Evolutionary conservation across 2,329 filamentous ascomycete species (phyloP), one percentile per base, ranked within the genome.

Genomic region (Ceratocystis cubensis): DNA sequence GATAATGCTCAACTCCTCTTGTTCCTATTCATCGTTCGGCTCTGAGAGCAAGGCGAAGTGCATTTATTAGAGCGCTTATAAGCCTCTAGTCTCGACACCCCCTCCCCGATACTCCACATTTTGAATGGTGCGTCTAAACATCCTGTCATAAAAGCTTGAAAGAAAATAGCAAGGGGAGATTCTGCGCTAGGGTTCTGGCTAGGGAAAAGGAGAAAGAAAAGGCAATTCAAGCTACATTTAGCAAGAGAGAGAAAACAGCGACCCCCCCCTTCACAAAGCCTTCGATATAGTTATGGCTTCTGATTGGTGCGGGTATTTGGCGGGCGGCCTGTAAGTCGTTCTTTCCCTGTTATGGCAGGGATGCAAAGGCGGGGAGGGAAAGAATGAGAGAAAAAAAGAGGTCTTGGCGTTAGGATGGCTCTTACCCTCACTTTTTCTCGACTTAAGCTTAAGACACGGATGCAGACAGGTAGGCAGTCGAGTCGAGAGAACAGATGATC

Each of bases 31-130:
- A 28, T 57, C 25, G 3, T 57, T 57, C 53, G 1, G 28, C 28
- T 13, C 25, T 10, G 30, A 3, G n/a, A 57, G 30, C 53, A 57
- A 57, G 53, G 53, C 25, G 56, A 37, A 8, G 33, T 22, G 63
- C 75, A 68, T 66, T 37, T 44, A 64, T 30, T 33, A 37, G 62
- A 64, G 45, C 62, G 45, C 44, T 64, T 48, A 30, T 33, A 53
- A 41, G 28, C 17, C 46, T 50, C 13, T 46, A 20, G 44, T 7
- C 48, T 20, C 7, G 48, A 53, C n/a, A 20, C 48, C 48, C 48
- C 22, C 48, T 25, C 8, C 22, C n/a, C 20, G 17, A 48, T 28
- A n/a, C 45, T 33, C 62, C 45, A 25, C 28, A 37, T 41, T 22
- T 53, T 44, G 25, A 48, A 41, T 66, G 57, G 48, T 65, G 48